phyloP scores from a whole-genome alignment of 2,329 filamentous ascomycete genomes.

The Aspergillus sp. region DNA sequence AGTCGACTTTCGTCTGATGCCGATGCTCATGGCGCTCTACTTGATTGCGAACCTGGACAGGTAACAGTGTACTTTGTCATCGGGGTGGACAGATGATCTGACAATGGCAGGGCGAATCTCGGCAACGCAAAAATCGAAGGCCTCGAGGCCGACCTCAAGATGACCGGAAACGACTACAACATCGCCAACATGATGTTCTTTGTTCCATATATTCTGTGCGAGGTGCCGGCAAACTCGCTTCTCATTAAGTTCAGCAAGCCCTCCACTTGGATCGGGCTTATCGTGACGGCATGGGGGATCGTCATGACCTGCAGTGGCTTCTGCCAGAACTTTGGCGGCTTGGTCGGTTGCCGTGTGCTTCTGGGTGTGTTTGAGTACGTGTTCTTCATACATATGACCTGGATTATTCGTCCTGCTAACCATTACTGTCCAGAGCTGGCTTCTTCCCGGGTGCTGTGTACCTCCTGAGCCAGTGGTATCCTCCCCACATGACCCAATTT shows the following conservation, averaged over 20 bases:
- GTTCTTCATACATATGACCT: too few species aligned
- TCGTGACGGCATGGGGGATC: background rate
- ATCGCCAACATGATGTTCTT: slow-evolving; percentile 3
- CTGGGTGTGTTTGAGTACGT: background rate
- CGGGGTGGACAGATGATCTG: background rate
- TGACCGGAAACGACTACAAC: background rate
- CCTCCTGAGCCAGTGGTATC: background rate
- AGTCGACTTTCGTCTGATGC: background rate
- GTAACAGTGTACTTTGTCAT: too few species aligned
- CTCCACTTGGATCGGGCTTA: background rate
- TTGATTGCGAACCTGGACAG: background rate
- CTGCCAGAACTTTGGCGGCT: background rate
- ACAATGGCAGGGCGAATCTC: background rate
- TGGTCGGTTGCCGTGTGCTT: background rate
- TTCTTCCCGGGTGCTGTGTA: background rate
- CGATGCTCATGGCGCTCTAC: background rate
- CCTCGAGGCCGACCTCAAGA: background rate
- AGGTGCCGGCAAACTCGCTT: background rate
- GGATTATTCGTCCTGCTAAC: too few species aligned
- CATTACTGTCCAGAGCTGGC: background rate
- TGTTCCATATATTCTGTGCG: background rate
- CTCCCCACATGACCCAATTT: background rate
- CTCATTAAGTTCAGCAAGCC: background rate
- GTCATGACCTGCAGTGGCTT: background rate
- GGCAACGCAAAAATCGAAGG: background rate